These are phyloP conservation scores for Daldinia sp. DNA, from an alignment of 2,329 filamentous ascomycete genomes.

Conservation along the genomic window DNA sequence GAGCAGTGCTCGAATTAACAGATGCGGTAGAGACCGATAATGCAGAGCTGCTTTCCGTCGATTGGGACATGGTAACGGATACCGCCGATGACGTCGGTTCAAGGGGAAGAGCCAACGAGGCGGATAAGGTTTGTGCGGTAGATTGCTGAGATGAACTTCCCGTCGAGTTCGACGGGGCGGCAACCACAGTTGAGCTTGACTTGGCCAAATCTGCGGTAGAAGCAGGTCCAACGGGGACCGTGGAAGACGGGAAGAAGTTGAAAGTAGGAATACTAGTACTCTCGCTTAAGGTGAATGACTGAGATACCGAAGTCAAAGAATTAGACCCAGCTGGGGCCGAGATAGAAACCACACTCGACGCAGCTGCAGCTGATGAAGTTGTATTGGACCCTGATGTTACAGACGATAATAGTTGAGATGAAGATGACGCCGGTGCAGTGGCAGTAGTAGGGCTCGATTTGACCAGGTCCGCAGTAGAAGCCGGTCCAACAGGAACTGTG, in stretches of 20 bases:
- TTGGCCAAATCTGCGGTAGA: constrained; percentile 2
- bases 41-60: not conserved
- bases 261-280: constrained; percentile 37
- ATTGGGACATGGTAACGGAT: constrained; percentile 1
- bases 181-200: constrained; percentile 5
- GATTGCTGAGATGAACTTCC: not conserved
- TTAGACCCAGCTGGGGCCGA: constrained; percentile 12
- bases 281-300: constrained; percentile 35
- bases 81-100: constrained; percentile 8
- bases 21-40: not conserved
- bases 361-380: not conserved
- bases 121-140: constrained; percentile 3
- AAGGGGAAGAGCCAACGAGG: constrained; percentile 19
- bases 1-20: not conserved
- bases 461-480: constrained; percentile 5
- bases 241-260: constrained; percentile 40
- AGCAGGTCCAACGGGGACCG: constrained; percentile 17
- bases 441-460: constrained; percentile 1
- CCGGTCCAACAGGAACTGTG: constrained; percentile 20
- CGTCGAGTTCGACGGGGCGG: constrained; percentile 8
- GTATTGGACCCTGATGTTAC: not conserved
- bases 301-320: constrained; percentile 34
- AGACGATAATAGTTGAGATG: constrained; percentile 19
- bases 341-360: constrained; percentile 14
- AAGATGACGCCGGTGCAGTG: constrained; percentile 15